Conservation (phyloP, 2,329 filamentous ascomycete genomes). For the Neonectria hederae region DNA sequence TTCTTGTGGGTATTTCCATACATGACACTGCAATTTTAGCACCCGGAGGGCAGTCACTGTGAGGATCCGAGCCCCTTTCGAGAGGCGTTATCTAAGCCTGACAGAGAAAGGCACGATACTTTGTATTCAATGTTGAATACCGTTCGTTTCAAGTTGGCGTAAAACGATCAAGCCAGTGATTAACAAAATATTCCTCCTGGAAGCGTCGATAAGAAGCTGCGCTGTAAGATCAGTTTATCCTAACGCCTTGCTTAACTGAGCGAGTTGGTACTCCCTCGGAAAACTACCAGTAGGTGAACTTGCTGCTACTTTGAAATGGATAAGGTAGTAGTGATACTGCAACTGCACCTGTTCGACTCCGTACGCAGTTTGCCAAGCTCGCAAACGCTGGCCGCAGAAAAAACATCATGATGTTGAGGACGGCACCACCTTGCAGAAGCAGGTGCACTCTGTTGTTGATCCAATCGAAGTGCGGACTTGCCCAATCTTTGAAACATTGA, state of each 20-base stretch:
- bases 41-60: too few species aligned
- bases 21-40: too few species aligned
- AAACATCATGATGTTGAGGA: neutral
- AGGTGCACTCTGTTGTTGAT: neutral
- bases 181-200: neutral
- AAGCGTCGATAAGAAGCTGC: neutral
- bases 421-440: neutral
- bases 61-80: too few species aligned
- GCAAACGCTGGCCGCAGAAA: neutral
- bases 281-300: neutral
- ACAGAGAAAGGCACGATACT: too few species aligned
- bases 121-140: too few species aligned
- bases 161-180: neutral
- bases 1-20: too few species aligned
- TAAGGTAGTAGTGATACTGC: too few species aligned
- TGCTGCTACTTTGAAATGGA: neutral
- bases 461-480: neutral
- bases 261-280: neutral
- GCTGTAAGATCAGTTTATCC: neutral
- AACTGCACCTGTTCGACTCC: neutral
- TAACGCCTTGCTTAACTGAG: neutral
- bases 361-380: neutral
- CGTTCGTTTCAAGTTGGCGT: too few species aligned
- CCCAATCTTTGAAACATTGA: neutral
- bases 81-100: too few species aligned